Base-by-base conservation (phyloP, 1,284 basidiomycete genomes). In the Ceraceosorus guamensis region DNA sequence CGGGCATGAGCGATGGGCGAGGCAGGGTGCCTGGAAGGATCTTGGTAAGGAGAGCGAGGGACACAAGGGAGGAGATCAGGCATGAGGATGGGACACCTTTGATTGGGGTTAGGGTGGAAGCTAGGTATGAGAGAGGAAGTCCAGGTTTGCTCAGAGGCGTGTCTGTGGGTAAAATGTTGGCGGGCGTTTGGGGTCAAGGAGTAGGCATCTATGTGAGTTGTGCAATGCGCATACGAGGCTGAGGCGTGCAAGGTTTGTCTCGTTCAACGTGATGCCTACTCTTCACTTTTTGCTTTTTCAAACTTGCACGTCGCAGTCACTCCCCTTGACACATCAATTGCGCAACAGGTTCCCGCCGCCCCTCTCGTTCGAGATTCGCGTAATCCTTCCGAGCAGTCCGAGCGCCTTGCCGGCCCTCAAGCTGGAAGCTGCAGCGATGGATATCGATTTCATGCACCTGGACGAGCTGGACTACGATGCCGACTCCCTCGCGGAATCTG, bases 121-220 rank as follows among this genome's bases (percentile, higher is more conserved):
- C 56, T 7, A n/a, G 30, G 10, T 57, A 53, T n/a, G 56, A 57
- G 45, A n/a, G 50, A 8, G 45, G 24, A 18, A 24, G 30, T 10
- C 41, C 43, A 18, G 41, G 46, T 13, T 46, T 57, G 8, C 52
- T 57, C 31, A 31, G 41, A 14, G 30, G 37, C 13, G 52, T 44
- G 30, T 33, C 35, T 18, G 49, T 57, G n/a, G 56, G 43, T 6
- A 31, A 46, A n/a, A 53, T 57, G 51, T 33, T 16, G 24, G 45
- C 55, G 35, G 48, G 51, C 14, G 8, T 57, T 3, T 4, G 6
- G 35, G 16, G 45, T 30, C 18, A 48, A 47, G 56, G 56, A 30
- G 56, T 57, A 18, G 56, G 56, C 24, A 57, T 57, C 10, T 57
- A 57, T 16, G 46, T 44, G 10, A 24, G 11, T 54, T n/a, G 10